Base-by-base conservation (phyloP, 495 filamentous ascomycete genomes). In the Hypoxylon rickii region DNA sequence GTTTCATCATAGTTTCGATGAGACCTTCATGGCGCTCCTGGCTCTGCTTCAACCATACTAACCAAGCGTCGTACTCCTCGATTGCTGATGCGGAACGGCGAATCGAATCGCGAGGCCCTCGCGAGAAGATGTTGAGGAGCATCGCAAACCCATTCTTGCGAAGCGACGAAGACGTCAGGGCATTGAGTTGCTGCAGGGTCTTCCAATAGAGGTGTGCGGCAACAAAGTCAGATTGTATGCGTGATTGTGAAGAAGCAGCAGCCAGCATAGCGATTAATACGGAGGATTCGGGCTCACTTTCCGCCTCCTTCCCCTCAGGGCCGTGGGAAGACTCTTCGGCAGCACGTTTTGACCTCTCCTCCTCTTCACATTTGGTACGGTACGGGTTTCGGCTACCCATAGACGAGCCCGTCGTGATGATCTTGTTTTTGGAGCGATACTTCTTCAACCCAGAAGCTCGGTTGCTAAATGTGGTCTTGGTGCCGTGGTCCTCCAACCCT, bases 51-150 rank as follows among this genome's bases (percentile, higher is more conserved):
- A 88, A 75, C 86, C 86, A 89, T 16, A 87, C 82, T 29, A 88
- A 79, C 86, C 86, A 89, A 20, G 86, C 85, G 63, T 89, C 86
- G 55, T 86, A 88, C 51, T 87, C 82, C 64, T 89, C 85, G 31
- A 88, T 86, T 8, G 84, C 85, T 15, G 79, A 79, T 0, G 85
- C 81, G 2, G 83, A 84, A 17, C 82, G 77, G 18, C 84, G 79
- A 42, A 89, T 83, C 0, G 83, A 82, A 55, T 88, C 86, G 12
- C 86, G 82, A 12, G 86, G 82, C 0, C 85, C 85, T 7, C 85
- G 76, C 5, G 85, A 84, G 63, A 89, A 87, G 54, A 87, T 86
- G 52, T 85, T 84, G 31, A 89, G 75, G n/a, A 89, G 73, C 10
- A 84, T 78, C 0, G 83, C 81, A 63, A 85, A 88, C 0, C 84